Conservation (phyloP, 352 stramenopile genomes). For the Thraustochytrium sp. region DNA sequence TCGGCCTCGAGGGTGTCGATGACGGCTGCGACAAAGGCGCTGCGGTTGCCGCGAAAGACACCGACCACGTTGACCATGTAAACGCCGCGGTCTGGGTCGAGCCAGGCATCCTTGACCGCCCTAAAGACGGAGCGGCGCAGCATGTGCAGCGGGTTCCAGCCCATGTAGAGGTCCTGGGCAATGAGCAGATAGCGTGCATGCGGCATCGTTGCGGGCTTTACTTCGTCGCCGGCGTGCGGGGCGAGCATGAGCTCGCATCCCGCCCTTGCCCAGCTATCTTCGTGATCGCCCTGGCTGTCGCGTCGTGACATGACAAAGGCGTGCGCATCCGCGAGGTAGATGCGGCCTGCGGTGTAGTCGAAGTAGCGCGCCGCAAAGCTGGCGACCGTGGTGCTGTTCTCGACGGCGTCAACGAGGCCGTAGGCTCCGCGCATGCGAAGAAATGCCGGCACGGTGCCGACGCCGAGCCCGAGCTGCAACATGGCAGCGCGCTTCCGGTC, state of each 20-base stretch:
- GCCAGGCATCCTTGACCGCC: background rate
- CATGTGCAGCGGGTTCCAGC: constrained; percentile 28
- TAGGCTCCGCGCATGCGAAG: background rate
- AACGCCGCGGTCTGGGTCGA: background rate
- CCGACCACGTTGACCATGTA: constrained; percentile 26
- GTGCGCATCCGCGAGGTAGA: constrained; percentile 4
- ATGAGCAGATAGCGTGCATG: background rate
- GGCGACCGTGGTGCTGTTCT: constrained; percentile 30
- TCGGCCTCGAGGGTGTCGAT: background rate
- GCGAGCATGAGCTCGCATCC: background rate
- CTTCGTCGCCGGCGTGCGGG: background rate
- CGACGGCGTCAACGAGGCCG: background rate
- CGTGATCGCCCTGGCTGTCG: too few species aligned
- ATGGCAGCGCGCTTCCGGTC: background rate
- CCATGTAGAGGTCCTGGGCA: constrained; percentile 34
- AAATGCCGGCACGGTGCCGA: background rate
- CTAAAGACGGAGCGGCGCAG: background rate
- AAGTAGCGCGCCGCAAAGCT: background rate
- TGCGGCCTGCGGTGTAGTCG: background rate
- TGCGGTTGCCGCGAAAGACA: background rate
- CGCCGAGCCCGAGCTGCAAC: constrained; percentile 32
- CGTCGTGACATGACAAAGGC: too few species aligned
- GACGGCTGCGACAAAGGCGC: background rate
- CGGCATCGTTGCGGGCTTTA: background rate
- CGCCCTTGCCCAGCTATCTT: background rate